Evolutionary conservation across 257 asterid species (phyloP), one percentile per base, ranked within the genome.

Genomic region (Ocimum tenuiflorum): DNA sequence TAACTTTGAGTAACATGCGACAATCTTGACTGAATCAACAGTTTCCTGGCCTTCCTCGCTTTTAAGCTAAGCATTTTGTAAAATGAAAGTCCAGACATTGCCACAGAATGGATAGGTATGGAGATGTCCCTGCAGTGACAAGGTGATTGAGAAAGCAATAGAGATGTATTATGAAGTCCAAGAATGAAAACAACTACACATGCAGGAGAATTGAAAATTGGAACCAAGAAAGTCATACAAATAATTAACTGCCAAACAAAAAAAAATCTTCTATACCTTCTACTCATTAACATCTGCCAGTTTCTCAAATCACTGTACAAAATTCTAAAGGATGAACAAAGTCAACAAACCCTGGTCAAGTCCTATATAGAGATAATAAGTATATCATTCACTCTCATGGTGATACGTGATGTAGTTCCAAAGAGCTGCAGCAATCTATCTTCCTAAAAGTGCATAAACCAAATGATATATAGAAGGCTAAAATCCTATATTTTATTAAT

Each of bases 101-200:
- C 90, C 99, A 60, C 99, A 94, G 95, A 94, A 94, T 67, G 97
- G 75, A 76, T 90, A 94, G 33, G 99, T 94, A 70, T 94, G 99
- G 50, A 94, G 99, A 88, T 94, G 99, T 67, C 99, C 99, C 96
- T 94, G 91, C 27, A 42, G 53, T 53, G 71, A 68, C 51, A 70
- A 18, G 24, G 49, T 5, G 42, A 29, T 14, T 27, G 43, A 42
- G 70, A 62, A 54, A 57, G 50, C 19, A 15, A 51, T 46, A 58
- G 18, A 65, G 42, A 12, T 45, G 58, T 38, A 19, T 15, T 13
- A 53, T 55, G 64, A 22, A 63, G 56, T 18, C 48, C 12, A 31
- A 49, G 9, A 31, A 18, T 14, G 18, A 27, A 69, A 31, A 57
- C 53, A 43, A 22, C n/a, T 5, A 45, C 47, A 9, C 12, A 43